A percentile compares a stretch with the other conserved stretches of the same genome.
These are phyloP conservation scores for Eutrema salsugineum DNA, from an alignment of 441 rosid species.

Conservation along the genomic window DNA sequence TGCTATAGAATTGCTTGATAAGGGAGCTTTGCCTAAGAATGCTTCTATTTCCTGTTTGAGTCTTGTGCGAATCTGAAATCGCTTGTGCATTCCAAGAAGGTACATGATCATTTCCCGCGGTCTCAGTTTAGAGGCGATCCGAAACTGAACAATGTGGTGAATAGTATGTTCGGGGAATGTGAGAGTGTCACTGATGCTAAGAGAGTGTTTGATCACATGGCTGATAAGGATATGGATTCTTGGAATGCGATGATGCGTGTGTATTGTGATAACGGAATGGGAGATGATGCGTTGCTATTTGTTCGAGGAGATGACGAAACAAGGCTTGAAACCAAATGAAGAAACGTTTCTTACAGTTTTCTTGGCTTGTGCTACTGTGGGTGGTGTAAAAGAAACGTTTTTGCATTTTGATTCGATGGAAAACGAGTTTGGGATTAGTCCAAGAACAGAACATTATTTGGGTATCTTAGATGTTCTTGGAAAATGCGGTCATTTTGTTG, in stretches of 20 bases:
- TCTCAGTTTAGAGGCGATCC: conserved; percentile 62
- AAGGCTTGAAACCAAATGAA: conserved; percentile 59
- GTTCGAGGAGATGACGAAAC: conserved; percentile 65
- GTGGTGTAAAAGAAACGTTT: conserved; percentile 82
- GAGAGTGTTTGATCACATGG: conserved; percentile 89
- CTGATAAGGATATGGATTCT: conserved; percentile 64
- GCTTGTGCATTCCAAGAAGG: conserved; percentile 77
- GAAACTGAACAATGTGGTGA: conserved; percentile 55
- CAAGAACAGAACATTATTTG: conserved; percentile 53
- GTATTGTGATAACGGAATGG: conserved; percentile 64
- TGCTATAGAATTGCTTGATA: conserved; percentile 69
- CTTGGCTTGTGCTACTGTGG: conserved; percentile 70
- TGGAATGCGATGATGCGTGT: conserved; percentile 89
- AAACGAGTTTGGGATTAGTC: conserved; percentile 58
- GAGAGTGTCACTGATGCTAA: conserved; percentile 67
- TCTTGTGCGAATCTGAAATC: conserved; percentile 47
- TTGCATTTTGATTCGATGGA: conserved; percentile 69
- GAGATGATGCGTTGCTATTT: conserved; percentile 84
- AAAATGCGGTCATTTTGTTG: conserved; percentile 70
- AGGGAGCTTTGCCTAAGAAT: conserved; percentile 60
- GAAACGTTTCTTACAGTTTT: conserved; percentile 73
- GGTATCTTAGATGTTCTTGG: conserved; percentile 79
- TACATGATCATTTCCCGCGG: conserved; percentile 82
- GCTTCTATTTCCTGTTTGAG: conserved; percentile 54
- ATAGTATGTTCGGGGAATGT: conserved; percentile 74